Evolutionary conservation across 768 basidiomycete genomes (phyloP).

Genomic region (Termitomyces sp.): DNA sequence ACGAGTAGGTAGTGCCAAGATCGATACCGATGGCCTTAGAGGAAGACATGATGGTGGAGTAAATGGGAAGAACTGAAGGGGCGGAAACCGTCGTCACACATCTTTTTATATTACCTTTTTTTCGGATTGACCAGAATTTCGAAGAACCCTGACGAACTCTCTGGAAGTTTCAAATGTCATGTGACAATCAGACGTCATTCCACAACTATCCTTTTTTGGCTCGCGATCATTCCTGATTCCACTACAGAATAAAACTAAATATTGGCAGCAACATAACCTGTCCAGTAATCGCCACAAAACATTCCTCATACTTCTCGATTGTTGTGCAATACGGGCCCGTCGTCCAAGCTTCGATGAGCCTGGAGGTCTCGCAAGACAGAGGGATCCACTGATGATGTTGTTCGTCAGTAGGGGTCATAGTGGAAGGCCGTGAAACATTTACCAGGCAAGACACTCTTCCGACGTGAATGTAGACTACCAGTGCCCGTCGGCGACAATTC

Average conservation of each 20-base stretch:
- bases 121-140: conserved; percentile 32
- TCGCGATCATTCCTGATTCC: conserved; percentile 1
- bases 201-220: neutral
- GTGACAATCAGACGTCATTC: conserved; percentile 23
- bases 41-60: conserved; percentile 45
- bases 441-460: conserved; percentile 95
- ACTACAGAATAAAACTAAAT: conserved; percentile 1
- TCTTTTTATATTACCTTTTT: conserved; percentile 28
- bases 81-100: conserved; percentile 15
- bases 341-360: conserved; percentile 80
- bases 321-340: conserved; percentile 25
- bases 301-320: conserved; percentile 14
- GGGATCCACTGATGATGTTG: conserved; percentile 62
- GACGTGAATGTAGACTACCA: conserved; percentile 76
- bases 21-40: conserved; percentile 89
- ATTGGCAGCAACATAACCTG: neutral
- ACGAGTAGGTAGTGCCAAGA: conserved; percentile 93
- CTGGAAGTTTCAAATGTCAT: conserved; percentile 40
- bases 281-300: conserved; percentile 1
- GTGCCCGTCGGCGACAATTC: conserved; percentile 45
- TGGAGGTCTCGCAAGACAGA: conserved; percentile 84
- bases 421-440: conserved; percentile 14
- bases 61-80: conserved; percentile 13
- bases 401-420: neutral
- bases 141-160: conserved; percentile 36